A percentile compares a stretch with the other conserved stretches of the same genome.
phyloP scores from a whole-genome alignment of 257 asterid species.

The Orobanche coerulescens region DNA sequence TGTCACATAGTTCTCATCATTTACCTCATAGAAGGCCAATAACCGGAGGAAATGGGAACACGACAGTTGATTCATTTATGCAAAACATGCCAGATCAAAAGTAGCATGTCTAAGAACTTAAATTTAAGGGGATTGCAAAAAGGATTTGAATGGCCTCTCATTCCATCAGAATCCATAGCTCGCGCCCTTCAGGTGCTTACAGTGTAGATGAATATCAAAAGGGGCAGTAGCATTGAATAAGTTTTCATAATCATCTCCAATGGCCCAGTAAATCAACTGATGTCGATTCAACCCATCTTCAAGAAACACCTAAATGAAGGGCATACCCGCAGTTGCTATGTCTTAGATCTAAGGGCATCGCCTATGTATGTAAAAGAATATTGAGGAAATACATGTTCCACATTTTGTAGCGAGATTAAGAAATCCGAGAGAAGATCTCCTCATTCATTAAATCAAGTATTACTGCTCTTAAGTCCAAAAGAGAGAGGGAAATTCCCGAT shows the following conservation, averaged over 20 bases:
- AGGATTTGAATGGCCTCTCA: conserved; percentile 4
- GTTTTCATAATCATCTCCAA: conserved; percentile 18
- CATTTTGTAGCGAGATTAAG: conserved; percentile 3
- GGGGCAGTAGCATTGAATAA: conserved; percentile 17
- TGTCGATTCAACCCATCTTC: conserved; percentile 7
- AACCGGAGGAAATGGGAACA: conserved; percentile 17
- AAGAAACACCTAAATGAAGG: conserved; percentile 13
- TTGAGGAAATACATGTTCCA: conserved; percentile 9
- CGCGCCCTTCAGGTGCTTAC: neutral
- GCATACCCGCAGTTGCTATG: neutral
- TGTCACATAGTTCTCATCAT: conserved; percentile 16
- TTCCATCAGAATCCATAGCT: conserved; percentile 7
- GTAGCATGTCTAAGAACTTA: conserved; percentile 2
- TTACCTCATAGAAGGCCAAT: conserved; percentile 17
- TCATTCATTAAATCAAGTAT: conserved; percentile 13
- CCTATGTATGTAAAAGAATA: conserved; percentile 4
- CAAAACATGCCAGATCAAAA: conserved; percentile 21
- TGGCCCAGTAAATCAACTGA: conserved; percentile 11
- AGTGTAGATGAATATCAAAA: conserved; percentile 8
- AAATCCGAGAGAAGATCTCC: conserved; percentile 6
- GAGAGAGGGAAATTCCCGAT: conserved; percentile 1
- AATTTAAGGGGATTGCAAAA: conserved; percentile 8
- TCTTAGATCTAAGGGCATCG: conserved; percentile 19
- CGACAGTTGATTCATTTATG: conserved; percentile 18
- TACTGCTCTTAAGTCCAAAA: neutral